phyloP scores from a whole-genome alignment of 177 flowering plant species.

The Vitis hybrid region DNA sequence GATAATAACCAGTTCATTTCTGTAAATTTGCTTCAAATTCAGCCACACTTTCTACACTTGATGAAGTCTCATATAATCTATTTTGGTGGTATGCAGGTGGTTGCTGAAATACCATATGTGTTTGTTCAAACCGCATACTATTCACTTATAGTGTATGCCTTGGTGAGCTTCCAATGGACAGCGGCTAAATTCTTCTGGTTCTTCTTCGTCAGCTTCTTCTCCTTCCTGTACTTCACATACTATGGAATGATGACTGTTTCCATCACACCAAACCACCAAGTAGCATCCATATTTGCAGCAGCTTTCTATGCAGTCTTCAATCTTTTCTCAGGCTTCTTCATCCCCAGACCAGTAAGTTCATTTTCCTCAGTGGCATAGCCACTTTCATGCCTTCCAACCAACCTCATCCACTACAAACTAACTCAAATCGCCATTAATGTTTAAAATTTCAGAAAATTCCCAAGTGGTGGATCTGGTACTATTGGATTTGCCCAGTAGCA shows the following conservation, averaged over 20 bases:
- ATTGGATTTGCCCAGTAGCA: conserved; percentile 59
- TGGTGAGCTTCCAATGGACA: conserved; percentile 81
- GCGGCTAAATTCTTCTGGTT: conserved; percentile 80
- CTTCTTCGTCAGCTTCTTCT: conserved; percentile 70
- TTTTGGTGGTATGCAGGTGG: conserved; percentile 45
- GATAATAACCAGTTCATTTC: too few species aligned
- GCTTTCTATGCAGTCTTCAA: conserved; percentile 67
- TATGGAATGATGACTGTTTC: conserved; percentile 93
- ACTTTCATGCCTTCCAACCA: background rate
- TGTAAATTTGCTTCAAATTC: too few species aligned
- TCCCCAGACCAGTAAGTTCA: conserved; percentile 65
- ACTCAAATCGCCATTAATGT: background rate
- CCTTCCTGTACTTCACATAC: conserved; percentile 87
- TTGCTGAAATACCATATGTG: conserved; percentile 71
- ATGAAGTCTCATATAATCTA: too few species aligned
- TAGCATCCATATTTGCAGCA: conserved; percentile 68
- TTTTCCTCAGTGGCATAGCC: background rate
- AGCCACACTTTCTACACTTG: too few species aligned
- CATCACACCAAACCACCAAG: conserved; percentile 72
- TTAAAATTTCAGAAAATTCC: conserved; percentile 46
- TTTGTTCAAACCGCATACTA: conserved; percentile 60
- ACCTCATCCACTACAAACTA: background rate
- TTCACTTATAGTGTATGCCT: conserved; percentile 63
- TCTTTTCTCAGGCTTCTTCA: conserved; percentile 84
- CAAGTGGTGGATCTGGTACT: conserved; percentile 65